Percentiles rank a stretch among this genome's conserved stretches.
Evolutionary conservation across 1,284 basidiomycete genomes (phyloP).

Genomic region (Phylloporus sp.): DNA sequence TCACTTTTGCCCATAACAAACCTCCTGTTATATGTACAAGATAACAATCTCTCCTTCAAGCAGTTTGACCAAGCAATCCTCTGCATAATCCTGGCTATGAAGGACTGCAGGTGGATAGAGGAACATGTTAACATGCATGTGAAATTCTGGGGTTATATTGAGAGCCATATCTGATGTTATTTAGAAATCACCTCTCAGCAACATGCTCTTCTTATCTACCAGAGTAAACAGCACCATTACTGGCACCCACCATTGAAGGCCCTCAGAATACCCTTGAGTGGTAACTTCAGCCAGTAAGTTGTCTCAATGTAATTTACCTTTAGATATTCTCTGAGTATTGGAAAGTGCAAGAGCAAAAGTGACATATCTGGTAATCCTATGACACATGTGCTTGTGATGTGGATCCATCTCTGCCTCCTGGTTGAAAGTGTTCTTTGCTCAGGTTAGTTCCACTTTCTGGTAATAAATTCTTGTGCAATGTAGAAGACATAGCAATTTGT

Average conservation of each 20-base stretch:
- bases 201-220: background rate
- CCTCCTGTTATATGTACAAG: background rate
- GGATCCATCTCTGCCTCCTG: too few relatives aligned
- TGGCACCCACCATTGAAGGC: background rate
- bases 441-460: background rate
- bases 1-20: background rate
- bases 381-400: too few relatives aligned
- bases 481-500: background rate
- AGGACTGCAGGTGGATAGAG: background rate
- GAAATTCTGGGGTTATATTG: background rate
- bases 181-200: background rate
- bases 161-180: background rate
- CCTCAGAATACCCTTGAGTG: too few relatives aligned
- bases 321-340: too few relatives aligned
- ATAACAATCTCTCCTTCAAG: background rate
- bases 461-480: background rate
- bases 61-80: background rate
- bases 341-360: too few relatives aligned
- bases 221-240: background rate
- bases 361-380: too few relatives aligned
- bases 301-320: too few relatives aligned
- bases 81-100: background rate
- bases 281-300: too few relatives aligned
- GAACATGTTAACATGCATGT: conserved; percentile 5
- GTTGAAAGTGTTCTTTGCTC: too few relatives aligned